Base-by-base conservation (phyloP, 371 early-diverging fungal genomes). In the Apophysomyces trapeziformis region DNA sequence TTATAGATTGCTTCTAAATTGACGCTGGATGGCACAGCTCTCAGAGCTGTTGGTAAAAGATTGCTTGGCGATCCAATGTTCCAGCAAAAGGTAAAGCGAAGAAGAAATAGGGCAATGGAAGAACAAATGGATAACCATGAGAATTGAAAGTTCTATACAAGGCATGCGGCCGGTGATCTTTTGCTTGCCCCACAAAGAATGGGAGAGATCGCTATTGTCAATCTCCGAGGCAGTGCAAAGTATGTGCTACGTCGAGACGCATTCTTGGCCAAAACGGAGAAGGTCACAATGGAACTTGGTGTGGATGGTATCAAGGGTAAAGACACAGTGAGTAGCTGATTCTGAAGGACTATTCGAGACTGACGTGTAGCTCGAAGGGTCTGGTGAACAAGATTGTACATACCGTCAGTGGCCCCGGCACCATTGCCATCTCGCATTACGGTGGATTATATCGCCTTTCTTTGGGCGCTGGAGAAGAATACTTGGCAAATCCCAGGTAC, bases 371-470 rank as follows among this genome's bases (percentile, higher is more conserved):
- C 37, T 74, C 78, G 44, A 75, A 89, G 82, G 89, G 89, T n/a
- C 58, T 88, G n/a, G 71, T 79, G 63, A 86, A 88, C 59, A 76
- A 80, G 58, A 71, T 89, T 54, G 78, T 89, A 38, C 90, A 93
- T 67, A 82, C 85, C 7, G 87, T 90, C 12, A 80, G 76, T 43
- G 93, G 93, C 2, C 84, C 86, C 35, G 93, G 93, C 41, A 82
- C 88, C 13, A 64, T 91, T 47, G 92, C 88, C 7, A 84, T 93
- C 39, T 87, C 91, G 7, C 83, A 87, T 54, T 86, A 88, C 56
- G 92, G 92, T 58, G 90, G 92, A 5, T 66, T 92, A 56, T 90
- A 91, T 67, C 81, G 92, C 32, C 78, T 93, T 56, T 85, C 88
- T 14, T 75, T 93, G 59, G 75, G 80, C 6, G 84, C 87, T 18